These are phyloP conservation scores for Eragrostis nindensis DNA, from an alignment of 176 grass and related monocot species.

Conservation along the genomic window DNA sequence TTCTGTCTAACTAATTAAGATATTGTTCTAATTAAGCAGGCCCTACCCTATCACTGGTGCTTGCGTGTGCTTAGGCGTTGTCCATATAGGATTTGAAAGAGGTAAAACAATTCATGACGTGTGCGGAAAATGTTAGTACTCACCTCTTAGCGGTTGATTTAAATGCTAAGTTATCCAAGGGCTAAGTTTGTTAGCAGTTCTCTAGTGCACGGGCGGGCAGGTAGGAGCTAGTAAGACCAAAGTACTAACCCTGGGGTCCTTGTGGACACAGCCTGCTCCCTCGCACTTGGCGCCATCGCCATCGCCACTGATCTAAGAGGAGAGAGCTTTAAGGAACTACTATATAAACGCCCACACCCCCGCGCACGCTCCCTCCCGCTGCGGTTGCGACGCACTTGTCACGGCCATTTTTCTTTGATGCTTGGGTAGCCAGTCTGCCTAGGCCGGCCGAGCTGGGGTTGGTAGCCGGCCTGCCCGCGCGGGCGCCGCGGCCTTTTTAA, in stretches of 20 bases:
- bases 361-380: background rate
- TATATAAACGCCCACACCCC: constrained; percentile 9
- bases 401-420: constrained; percentile 11
- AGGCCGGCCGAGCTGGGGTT: no score
- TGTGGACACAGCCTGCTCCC: background rate
- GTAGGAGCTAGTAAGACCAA: background rate
- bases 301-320: constrained; percentile 13
- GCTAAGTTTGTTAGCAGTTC: constrained; percentile 19
- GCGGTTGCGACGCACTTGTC: constrained; percentile 57
- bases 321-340: constrained; percentile 8
- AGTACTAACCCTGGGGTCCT: background rate
- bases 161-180: constrained; percentile 22
- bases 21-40: no score
- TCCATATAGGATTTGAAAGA: constrained; percentile 10
- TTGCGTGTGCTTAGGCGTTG: background rate
- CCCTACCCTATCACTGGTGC: background rate
- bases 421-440: constrained; percentile 24
- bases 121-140: background rate
- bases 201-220: constrained; percentile 4
- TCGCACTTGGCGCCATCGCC: constrained; percentile 13
- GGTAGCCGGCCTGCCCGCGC: no score
- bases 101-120: constrained; percentile 15
- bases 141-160: constrained; percentile 23
- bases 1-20: no score
- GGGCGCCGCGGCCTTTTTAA: constrained; percentile 19